Base-by-base conservation (phyloP, 139 green algal species). In the Chlamydomonas eustigma region DNA sequence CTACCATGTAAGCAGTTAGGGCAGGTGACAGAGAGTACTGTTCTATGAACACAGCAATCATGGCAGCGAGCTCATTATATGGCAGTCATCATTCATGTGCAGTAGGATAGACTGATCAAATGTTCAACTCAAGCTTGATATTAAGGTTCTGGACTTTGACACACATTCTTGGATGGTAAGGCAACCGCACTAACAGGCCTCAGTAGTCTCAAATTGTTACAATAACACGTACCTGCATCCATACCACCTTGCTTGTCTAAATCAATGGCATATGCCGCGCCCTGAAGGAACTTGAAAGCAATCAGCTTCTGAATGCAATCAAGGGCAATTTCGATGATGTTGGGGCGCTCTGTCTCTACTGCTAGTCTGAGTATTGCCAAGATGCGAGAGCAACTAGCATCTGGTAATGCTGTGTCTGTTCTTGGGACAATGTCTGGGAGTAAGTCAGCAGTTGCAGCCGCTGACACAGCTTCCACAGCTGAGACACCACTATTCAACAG, bases 261-360 rank as follows among this genome's bases (percentile, higher is more conserved):
- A 39, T 76, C 36, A 28, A 81, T 72, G 1, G 76, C 69, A 68
- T 71, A 66, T 3, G 51, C 35, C 31, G 75, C 31, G 3, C 76
- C 68, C 79, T 85, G 73, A 71, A 86, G 31, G 81, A 81, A 86
- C 6, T 77, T 70, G 75, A 94, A 92, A 2, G 93, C 89, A 1
- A 98, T 87, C 44, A 98, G 85, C 83, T 93, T 90, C 82, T 98
- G 95, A 2, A 98, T 77, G 38, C 87, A 92, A 84, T 97, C 92
- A 70, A 98, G 78, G 0, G 90, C 80, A 4, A 91, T 67, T 76
- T 97, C 94, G 24, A 96, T 84, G 38, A 98, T 78, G 58, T 85
- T 74, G 2, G 89, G 74, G 50, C 84, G 84, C 24, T 85, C 80
- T 3, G 91, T 97, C 36, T 91, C 88, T 1, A 97, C 78, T 2